Conservation (phyloP, 225 moss, liverwort and hornwort genomes). For the Bryoerythrophyllum caledonicum region DNA sequence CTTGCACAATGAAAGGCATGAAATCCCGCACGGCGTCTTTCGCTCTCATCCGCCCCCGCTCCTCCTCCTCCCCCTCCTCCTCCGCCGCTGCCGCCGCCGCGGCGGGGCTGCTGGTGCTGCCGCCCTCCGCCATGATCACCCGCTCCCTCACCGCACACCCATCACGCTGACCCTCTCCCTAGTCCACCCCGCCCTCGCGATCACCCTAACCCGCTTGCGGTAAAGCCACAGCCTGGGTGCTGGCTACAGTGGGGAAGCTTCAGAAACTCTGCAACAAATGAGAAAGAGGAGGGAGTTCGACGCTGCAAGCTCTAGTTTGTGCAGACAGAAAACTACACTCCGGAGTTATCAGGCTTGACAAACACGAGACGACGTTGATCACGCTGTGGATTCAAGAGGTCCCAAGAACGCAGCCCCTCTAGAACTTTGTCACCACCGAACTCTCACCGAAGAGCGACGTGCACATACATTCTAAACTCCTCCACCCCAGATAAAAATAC, state of each 20-base stretch:
- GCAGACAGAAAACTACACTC: background rate
- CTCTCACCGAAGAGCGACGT: background rate
- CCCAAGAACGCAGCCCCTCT: no score
- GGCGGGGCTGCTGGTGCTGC: background rate
- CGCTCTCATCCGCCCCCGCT: conserved; percentile 2
- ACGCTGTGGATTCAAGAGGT: background rate
- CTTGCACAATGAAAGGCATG: conserved; percentile 32
- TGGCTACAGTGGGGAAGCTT: background rate
- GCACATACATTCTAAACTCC: conserved; percentile 3
- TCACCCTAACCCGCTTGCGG: conserved; percentile 9
- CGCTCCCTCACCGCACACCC: conserved; percentile 2
- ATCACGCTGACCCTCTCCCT: background rate
- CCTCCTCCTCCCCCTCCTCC: background rate
- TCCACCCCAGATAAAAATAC: background rate
- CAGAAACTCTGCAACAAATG: no score
- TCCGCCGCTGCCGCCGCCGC: conserved; percentile 4
- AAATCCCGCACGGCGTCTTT: conserved; percentile 10
- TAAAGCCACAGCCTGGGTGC: no score
- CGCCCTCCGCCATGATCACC: background rate
- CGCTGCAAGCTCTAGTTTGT: background rate
- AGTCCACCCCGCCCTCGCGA: no score
- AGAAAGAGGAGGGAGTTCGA: background rate
- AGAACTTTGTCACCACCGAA: background rate
- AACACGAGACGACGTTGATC: conserved; percentile 5
- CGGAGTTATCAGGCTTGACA: background rate